Evolutionary conservation across 2,329 filamentous ascomycete genomes (phyloP).

Genomic region (Monascus ruber): DNA sequence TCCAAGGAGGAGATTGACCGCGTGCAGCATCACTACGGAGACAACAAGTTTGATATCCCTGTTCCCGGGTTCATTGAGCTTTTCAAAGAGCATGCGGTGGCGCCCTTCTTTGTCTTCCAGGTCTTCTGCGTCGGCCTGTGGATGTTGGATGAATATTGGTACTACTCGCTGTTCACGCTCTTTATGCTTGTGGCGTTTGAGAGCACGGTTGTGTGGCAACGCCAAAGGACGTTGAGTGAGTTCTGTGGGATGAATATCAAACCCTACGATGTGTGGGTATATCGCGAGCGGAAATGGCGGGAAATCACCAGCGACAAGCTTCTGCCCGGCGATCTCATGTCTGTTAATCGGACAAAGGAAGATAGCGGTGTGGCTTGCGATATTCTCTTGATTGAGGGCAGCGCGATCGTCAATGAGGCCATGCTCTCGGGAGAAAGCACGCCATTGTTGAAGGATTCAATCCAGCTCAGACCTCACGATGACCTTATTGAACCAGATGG

Average conservation of each 20-base stretch:
- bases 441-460: slow-evolving; percentile 87
- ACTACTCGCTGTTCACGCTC: slow-evolving; percentile 96
- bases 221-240: slow-evolving; percentile 87
- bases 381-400: slow-evolving; percentile 88
- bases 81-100: slow-evolving; percentile 96
- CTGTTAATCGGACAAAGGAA: slow-evolving; percentile 86
- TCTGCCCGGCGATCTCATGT: slow-evolving; percentile 85
- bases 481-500: slow-evolving; percentile 75
- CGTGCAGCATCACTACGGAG: slow-evolving; percentile 84
- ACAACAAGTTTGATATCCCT: slow-evolving; percentile 94
- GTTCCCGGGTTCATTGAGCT: slow-evolving; percentile 91
- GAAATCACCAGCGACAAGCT: slow-evolving; percentile 85
- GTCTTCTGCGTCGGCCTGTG: slow-evolving; percentile 96
- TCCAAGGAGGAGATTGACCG: slow-evolving; percentile 64
- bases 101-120: slow-evolving; percentile 98
- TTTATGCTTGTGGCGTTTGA: slow-evolving; percentile 98
- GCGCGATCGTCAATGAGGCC: slow-evolving; percentile 95
- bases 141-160: slow-evolving; percentile 99
- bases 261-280: slow-evolving; percentile 89
- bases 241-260: slow-evolving; percentile 99
- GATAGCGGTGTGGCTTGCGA: slow-evolving; percentile 95
- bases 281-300: slow-evolving; percentile 74
- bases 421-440: slow-evolving; percentile 99
- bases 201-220: slow-evolving; percentile 98
- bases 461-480: slow-evolving; percentile 77